Evolutionary conservation across 164 flowering plant species (phyloP).

Genomic region (Annona squamosa): DNA sequence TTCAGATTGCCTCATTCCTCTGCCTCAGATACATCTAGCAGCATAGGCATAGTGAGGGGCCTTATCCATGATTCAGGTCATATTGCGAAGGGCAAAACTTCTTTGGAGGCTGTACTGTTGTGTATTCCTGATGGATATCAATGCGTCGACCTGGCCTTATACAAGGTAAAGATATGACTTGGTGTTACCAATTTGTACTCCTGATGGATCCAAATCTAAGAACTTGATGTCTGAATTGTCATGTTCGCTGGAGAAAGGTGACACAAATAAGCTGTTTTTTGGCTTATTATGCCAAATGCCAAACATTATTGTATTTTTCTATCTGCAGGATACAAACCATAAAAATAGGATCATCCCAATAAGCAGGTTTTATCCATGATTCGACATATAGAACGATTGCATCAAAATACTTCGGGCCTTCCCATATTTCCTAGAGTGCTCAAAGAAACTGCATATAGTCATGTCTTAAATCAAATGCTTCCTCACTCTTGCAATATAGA

Average conservation of each 20-base stretch:
- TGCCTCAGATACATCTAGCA: conserved; percentile 40
- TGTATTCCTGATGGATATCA: conserved; percentile 55
- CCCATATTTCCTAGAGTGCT: neutral
- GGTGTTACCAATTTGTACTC: too few species aligned
- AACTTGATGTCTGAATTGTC: too few species aligned
- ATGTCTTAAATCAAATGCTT: neutral
- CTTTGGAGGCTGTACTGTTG: conserved; percentile 58
- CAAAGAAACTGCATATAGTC: neutral
- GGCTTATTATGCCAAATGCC: neutral
- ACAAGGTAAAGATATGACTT: conserved; percentile 46
- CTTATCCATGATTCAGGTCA: conserved; percentile 29
- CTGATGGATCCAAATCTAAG: too few species aligned
- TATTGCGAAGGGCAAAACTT: conserved; percentile 21
- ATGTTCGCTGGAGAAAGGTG: too few species aligned
- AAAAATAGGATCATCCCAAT: neutral
- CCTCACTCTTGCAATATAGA: neutral
- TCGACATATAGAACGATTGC: neutral
- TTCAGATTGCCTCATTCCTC: conserved; percentile 69
- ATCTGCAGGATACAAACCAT: neutral
- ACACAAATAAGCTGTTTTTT: neutral
- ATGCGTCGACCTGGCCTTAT: conserved; percentile 85
- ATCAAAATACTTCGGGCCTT: neutral
- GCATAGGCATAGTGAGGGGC: conserved; percentile 66
- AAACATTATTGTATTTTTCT: neutral
- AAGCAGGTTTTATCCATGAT: neutral